These are phyloP conservation scores for Diplosphaera chodatii DNA, from an alignment of 139 green algal species.

Conservation along the genomic window DNA sequence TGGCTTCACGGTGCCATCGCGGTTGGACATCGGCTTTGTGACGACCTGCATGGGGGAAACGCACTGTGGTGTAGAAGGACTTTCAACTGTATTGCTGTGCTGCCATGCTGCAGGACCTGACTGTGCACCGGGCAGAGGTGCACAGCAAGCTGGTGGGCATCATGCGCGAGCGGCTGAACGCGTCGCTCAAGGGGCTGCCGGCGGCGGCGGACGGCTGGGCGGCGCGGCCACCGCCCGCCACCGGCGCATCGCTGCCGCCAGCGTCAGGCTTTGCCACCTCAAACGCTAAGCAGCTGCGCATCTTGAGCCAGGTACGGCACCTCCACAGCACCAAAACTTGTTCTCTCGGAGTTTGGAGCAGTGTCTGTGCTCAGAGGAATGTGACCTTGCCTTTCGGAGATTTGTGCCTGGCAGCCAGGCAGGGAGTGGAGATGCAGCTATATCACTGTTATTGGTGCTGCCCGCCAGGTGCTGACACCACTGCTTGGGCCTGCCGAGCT, in stretches of 20 bases:
- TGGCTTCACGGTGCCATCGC: too few species aligned
- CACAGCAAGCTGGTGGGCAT: slow-evolving; percentile 90
- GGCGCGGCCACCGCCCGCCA: background rate
- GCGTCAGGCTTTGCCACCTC: slow-evolving; percentile 41
- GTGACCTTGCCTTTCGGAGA: too few species aligned
- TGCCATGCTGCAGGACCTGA: slow-evolving; percentile 79
- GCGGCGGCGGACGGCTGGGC: slow-evolving; percentile 40
- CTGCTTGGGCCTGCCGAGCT: slow-evolving; percentile 67
- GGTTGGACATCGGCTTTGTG: too few species aligned
- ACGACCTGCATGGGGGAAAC: too few species aligned
- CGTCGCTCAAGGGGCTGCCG: slow-evolving; percentile 46
- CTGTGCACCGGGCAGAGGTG: slow-evolving; percentile 70
- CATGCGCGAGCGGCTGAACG: slow-evolving; percentile 69
- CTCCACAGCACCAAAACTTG: too few species aligned
- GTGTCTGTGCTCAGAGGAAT: too few species aligned
- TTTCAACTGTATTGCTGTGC: too few species aligned
- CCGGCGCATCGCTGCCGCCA: background rate
- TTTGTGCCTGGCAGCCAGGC: too few species aligned
- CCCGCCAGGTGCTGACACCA: slow-evolving; percentile 67
- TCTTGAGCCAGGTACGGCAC: slow-evolving; percentile 28
- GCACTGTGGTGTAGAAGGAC: too few species aligned
- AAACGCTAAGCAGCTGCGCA: slow-evolving; percentile 43
- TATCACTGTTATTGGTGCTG: too few species aligned
- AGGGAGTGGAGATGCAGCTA: too few species aligned
- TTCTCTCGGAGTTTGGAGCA: too few species aligned